Conservation (phyloP, 1,284 basidiomycete species). For the Ceratobasidium sp. region DNA sequence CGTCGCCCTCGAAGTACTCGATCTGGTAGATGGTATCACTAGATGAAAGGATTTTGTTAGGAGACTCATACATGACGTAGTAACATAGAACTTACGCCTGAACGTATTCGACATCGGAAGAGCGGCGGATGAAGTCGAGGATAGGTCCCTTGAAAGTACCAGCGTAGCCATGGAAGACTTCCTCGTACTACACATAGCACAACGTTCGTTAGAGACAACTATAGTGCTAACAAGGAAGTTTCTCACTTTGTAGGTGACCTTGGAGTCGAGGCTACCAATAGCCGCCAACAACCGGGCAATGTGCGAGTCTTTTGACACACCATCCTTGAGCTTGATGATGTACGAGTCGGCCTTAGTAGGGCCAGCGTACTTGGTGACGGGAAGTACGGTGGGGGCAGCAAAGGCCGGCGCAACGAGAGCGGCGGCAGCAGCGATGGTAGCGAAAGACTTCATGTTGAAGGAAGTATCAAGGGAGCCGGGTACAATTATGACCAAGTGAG, state of each 20-base stretch:
- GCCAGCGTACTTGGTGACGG: constrained; percentile 38
- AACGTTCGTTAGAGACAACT: too few species aligned
- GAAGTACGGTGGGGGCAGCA: constrained; percentile 39
- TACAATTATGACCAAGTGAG: neutral
- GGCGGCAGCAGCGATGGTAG: constrained; percentile 29
- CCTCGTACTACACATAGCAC: constrained; percentile 2
- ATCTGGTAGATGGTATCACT: constrained; percentile 34
- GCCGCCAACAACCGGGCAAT: constrained; percentile 26
- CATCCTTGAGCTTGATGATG: constrained; percentile 45
- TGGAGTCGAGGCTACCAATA: constrained; percentile 38
- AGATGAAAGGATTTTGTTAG: neutral
- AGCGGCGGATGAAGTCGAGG: constrained; percentile 35
- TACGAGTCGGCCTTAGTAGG: constrained; percentile 38
- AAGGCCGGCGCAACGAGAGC: constrained; percentile 38
- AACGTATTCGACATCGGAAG: constrained; percentile 38
- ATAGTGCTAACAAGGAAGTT: too few species aligned
- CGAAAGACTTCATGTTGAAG: constrained; percentile 40
- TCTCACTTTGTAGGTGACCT: constrained; percentile 33
- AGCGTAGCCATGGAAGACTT: constrained; percentile 33
- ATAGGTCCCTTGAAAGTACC: constrained; percentile 27
- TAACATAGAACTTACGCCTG: constrained; percentile 9
- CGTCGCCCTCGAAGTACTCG: constrained; percentile 33
- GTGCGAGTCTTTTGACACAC: constrained; percentile 37
- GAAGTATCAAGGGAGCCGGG: neutral
- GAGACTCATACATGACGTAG: neutral